Evolutionary conservation across 1,284 basidiomycete species (phyloP).

Genomic region (Malassezia furfur): DNA sequence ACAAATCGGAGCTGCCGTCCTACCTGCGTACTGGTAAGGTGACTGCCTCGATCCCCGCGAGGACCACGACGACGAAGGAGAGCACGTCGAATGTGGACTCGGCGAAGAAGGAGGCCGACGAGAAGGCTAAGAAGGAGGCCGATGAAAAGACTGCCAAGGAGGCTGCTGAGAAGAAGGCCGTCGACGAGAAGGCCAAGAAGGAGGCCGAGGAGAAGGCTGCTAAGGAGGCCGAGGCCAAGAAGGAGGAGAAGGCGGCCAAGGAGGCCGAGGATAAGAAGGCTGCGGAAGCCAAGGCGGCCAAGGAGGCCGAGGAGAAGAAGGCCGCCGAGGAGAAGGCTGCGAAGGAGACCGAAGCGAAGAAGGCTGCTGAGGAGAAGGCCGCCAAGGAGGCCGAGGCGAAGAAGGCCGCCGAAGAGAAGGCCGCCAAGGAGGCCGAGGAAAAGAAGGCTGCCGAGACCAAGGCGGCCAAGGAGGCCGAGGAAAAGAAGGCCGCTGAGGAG

Average conservation of each 20-base stretch:
- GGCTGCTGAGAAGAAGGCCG: neutral
- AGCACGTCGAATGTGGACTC: too few species aligned
- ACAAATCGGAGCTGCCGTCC: neutral
- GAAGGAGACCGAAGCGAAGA: neutral
- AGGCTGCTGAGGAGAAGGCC: neutral
- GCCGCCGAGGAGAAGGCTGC: neutral
- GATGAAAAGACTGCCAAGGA: neutral
- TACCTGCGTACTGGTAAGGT: slow-evolving; percentile 1
- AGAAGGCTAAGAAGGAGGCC: neutral
- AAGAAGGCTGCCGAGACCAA: neutral
- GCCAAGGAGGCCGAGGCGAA: neutral
- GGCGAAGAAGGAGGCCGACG: too few species aligned
- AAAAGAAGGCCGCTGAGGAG: neutral
- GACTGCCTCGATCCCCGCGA: too few species aligned
- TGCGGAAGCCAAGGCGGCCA: neutral
- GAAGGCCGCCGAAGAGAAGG: neutral
- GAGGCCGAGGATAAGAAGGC: neutral
- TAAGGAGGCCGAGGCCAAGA: neutral
- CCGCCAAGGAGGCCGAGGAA: neutral
- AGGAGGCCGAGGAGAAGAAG: slow-evolving; percentile 1
- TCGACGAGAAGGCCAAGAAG: neutral
- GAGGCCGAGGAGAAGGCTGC: neutral
- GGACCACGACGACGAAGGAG: too few species aligned
- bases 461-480: neutral
- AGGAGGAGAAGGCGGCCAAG: neutral